Conservation (phyloP, 768 basidiomycete genomes). For the Pholiota microspora region DNA sequence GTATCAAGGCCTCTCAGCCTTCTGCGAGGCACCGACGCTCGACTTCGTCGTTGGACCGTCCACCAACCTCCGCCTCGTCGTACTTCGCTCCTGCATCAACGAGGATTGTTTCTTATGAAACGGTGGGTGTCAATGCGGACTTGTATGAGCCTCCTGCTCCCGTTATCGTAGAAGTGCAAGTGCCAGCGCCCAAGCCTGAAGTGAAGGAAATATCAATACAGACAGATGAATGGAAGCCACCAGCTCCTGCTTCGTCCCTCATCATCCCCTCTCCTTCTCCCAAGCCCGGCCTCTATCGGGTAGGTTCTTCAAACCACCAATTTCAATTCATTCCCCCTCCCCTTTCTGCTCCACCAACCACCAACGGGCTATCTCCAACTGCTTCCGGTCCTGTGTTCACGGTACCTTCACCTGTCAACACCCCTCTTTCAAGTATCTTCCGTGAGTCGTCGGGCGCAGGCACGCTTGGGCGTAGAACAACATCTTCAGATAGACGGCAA, state of each 20-base stretch:
- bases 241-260: slow-evolving; percentile 28
- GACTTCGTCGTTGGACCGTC: slow-evolving; percentile 21
- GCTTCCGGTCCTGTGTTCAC: slow-evolving; percentile 24
- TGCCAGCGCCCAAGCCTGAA: slow-evolving; percentile 55
- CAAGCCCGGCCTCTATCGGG: slow-evolving; percentile 46
- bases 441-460: slow-evolving; percentile 45
- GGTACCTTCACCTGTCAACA: slow-evolving; percentile 38
- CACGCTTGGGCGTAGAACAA: slow-evolving; percentile 50
- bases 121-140: slow-evolving; percentile 39
- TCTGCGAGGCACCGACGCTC: slow-evolving; percentile 28
- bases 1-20: slow-evolving; percentile 65
- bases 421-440: slow-evolving; percentile 36
- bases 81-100: slow-evolving; percentile 27
- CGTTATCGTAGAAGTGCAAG: slow-evolving; percentile 26
- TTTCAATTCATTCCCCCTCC: slow-evolving; percentile 69
- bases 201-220: slow-evolving; percentile 75
- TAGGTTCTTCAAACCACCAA: slow-evolving; percentile 48
- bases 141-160: slow-evolving; percentile 36
- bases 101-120: slow-evolving; percentile 48
- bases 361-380: slow-evolving; percentile 26
- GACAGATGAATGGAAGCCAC: slow-evolving; percentile 69
- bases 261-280: slow-evolving; percentile 18
- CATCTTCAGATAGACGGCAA: slow-evolving; percentile 59
- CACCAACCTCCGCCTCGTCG: slow-evolving; percentile 30
- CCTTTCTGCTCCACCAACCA: slow-evolving; percentile 16